Evolutionary conservation across 805 yeast species (phyloP), one percentile per base, ranked within the genome.

Genomic region (Wickerhamiella spandovensis): DNA sequence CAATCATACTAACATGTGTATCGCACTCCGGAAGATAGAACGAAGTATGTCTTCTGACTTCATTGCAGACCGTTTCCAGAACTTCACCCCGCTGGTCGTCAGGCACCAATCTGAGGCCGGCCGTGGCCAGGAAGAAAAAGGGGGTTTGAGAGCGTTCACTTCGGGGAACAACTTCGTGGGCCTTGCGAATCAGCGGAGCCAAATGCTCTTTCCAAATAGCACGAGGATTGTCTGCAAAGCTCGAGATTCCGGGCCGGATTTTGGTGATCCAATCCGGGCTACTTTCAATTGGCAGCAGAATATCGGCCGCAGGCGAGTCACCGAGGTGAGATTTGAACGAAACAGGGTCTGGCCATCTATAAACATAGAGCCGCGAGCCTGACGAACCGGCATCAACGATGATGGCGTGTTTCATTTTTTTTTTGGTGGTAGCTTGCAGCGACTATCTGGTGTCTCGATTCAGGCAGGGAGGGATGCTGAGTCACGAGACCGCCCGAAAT

Each of bases 351-450:
- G 74, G 74, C 96, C 96, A 90, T 53, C 75, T 72, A 63, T 85
- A 90, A 10, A 90, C 76, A 64, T 86, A 89, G 15, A 84, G 73
- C 48, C 98, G 71, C 3, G 97, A 87, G 1, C 98, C 98, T 0
- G 95, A 84, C 1, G 97, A 88, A 1, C 98, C 98, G 0, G 97
- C 87, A 65, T 90, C 98, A 2, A 90, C 75, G 15, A 90, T 94
- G 28, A 92, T 81, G 24, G 95, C 97, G 69, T 85, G 89, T 43
- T 57, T 60, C 60, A 55, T 55, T 10, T 15, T 13, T 3, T 39
- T 39, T n/a, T 5, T 32, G 5, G 37, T 5, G 32, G 12, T 3
- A 15, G 32, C 15, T 28, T 15, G 32, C n/a, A n/a, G n/a, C n/a
- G n/a, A n/a, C n/a, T n/a, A n/a, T n/a, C n/a, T n/a, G n/a, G n/a